These are phyloP conservation scores for Lepiota brunneoincarnata DNA, from an alignment of 768 basidiomycete genomes.

Conservation along the genomic window DNA sequence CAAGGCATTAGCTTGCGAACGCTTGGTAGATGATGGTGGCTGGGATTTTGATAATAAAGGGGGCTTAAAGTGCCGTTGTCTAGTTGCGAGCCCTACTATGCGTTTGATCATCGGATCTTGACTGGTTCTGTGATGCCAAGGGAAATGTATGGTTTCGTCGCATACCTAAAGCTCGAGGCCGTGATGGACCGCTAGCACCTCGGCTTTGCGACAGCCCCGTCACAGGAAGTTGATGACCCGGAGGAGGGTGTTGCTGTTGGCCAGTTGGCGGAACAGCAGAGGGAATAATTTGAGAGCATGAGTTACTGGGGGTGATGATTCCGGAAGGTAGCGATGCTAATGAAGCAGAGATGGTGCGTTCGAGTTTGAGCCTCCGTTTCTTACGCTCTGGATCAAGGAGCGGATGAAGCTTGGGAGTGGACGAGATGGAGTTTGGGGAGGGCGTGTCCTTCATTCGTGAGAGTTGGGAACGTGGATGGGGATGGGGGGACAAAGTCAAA, in stretches of 20 bases:
- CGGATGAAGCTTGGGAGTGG: conserved; percentile 12
- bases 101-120: background rate
- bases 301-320: conserved; percentile 1
- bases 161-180: conserved; percentile 37
- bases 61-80: conserved; percentile 35
- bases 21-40: conserved; percentile 13
- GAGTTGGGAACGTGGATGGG: background rate
- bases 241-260: conserved; percentile 5
- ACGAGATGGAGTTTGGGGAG: conserved; percentile 12
- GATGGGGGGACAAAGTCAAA: background rate
- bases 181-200: conserved; percentile 8
- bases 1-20: background rate
- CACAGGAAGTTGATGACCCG: conserved; percentile 14
- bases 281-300: conserved; percentile 5
- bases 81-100: conserved; percentile 21
- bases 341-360: conserved; percentile 10
- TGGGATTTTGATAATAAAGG: conserved; percentile 27
- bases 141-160: conserved; percentile 29
- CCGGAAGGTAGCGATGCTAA: background rate
- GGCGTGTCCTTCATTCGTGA: background rate
- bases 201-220: conserved; percentile 9
- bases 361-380: conserved; percentile 7
- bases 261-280: background rate
- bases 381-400: conserved; percentile 7
- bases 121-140: conserved; percentile 11